A percentile compares a stretch with the other conserved stretches of the same genome.
phyloP scores from a whole-genome alignment of 805 yeast genomes.

The Ogataea methylovora region DNA sequence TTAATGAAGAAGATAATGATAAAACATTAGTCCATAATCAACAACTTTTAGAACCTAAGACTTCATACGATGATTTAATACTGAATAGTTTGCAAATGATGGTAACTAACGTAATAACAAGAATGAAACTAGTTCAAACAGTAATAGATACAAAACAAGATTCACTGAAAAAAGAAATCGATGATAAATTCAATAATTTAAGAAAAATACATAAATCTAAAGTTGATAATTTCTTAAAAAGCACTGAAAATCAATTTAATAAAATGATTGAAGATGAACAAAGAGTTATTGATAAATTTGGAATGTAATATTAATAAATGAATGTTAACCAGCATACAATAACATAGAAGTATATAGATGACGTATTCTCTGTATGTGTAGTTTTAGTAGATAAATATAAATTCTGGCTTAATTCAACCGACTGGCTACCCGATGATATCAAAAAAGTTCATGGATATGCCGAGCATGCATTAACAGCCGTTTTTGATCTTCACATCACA shows the following conservation, averaged over 20 bases:
- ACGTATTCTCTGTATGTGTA: too few species aligned
- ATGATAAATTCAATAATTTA: constrained; percentile 8
- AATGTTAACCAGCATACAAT: too few species aligned
- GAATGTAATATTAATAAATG: too few species aligned
- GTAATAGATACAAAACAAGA: constrained; percentile 7
- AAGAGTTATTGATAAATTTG: constrained; percentile 6
- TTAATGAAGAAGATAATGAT: constrained; percentile 1
- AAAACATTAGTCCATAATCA: neutral
- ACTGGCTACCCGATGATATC: neutral
- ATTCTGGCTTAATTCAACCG: neutral
- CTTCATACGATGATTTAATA: too few species aligned
- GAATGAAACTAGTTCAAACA: constrained; percentile 10
- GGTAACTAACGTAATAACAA: constrained; percentile 6
- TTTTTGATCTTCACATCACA: too few species aligned
- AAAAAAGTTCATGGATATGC: too few species aligned
- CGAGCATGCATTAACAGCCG: too few species aligned
- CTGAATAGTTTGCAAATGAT: constrained; percentile 3
- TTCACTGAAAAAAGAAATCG: constrained; percentile 7
- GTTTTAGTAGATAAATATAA: neutral
- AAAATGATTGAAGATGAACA: constrained; percentile 7
- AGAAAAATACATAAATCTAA: constrained; percentile 7
- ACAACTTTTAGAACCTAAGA: neutral
- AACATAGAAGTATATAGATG: too few species aligned
- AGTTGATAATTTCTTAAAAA: constrained; percentile 6
- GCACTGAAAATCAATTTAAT: constrained; percentile 6